A percentile compares a stretch with the other conserved stretches of the same genome.
Evolutionary conservation across 441 rosid species (phyloP).

Genomic region (Raphanus hybrid): DNA sequence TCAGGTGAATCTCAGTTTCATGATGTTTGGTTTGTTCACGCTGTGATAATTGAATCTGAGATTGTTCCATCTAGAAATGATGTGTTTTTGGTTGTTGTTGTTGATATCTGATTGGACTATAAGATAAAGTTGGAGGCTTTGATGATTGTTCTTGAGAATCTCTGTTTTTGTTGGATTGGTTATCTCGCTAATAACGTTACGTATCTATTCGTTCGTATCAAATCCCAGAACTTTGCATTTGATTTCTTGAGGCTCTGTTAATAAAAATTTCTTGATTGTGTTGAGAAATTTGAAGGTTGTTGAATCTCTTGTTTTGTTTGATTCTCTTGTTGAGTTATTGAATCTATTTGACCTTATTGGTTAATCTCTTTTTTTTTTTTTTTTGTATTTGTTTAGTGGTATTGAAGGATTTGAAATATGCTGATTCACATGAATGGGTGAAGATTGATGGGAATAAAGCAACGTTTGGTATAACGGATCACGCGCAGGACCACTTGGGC

Average conservation of each 20-base stretch:
- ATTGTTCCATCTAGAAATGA: slow-evolving; percentile 1
- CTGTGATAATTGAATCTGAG: slow-evolving; percentile 17
- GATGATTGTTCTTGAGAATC: too few relatives aligned
- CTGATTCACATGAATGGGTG: slow-evolving; percentile 92
- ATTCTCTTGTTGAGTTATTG: not conserved
- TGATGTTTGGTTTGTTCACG: not conserved
- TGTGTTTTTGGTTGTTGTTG: not conserved
- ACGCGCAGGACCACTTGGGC: slow-evolving; percentile 94
- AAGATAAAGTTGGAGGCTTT: not conserved
- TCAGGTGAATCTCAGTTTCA: slow-evolving; percentile 53
- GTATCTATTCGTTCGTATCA: too few relatives aligned
- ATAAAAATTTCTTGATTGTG: too few relatives aligned
- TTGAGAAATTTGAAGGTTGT: too few relatives aligned
- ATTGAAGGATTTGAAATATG: slow-evolving; percentile 81
- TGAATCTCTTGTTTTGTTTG: too few relatives aligned
- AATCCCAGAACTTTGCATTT: too few relatives aligned
- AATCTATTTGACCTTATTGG: not conserved
- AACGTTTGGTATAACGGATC: slow-evolving; percentile 89
- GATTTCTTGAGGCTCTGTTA: too few relatives aligned
- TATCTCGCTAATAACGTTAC: too few relatives aligned
- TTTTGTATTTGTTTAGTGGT: slow-evolving; percentile 49
- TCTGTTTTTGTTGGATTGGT: too few relatives aligned
- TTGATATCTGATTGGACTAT: not conserved
- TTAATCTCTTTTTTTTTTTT: not conserved
- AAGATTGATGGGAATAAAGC: slow-evolving; percentile 77